Conservation (phyloP, 768 basidiomycete genomes). For the Amanita pseudoporphyria region DNA sequence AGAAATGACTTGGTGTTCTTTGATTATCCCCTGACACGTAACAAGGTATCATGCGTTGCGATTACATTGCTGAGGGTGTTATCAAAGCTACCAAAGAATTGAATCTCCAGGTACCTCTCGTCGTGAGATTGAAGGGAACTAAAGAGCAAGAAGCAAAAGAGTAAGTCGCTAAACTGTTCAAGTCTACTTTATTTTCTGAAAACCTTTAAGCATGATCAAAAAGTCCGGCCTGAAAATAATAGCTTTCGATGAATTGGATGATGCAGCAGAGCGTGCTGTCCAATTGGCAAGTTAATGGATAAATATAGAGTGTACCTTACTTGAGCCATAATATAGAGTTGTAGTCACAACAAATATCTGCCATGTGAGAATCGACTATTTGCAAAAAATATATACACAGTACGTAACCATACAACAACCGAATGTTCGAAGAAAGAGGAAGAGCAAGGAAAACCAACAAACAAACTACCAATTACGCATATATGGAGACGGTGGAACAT, state of each 20-base stretch:
- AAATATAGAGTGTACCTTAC: conserved; percentile 11
- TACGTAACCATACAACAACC: conserved; percentile 29
- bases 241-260: conserved; percentile 88
- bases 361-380: conserved; percentile 7
- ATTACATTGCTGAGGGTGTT: conserved; percentile 96
- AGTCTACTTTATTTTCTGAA: conserved; percentile 6
- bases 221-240: conserved; percentile 90
- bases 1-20: conserved; percentile 1
- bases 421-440: conserved; percentile 13
- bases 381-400: conserved; percentile 23
- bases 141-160: conserved; percentile 94
- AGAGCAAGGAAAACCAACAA: conserved; percentile 11
- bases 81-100: conserved; percentile 97
- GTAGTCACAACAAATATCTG: conserved; percentile 6
- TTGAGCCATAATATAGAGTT: conserved; percentile 7
- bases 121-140: conserved; percentile 95
- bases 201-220: conserved; percentile 72
- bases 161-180: conserved; percentile 37
- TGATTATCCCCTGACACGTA: not conserved
- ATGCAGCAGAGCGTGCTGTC: conserved; percentile 78
- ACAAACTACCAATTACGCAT: conserved; percentile 39
- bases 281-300: conserved; percentile 41
- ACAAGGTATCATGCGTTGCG: conserved; percentile 94
- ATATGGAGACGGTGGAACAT: conserved; percentile 31
- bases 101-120: conserved; percentile 70